phyloP scores from a whole-genome alignment of 805 yeast genomes.

The Nakazawaea molendinolei region DNA sequence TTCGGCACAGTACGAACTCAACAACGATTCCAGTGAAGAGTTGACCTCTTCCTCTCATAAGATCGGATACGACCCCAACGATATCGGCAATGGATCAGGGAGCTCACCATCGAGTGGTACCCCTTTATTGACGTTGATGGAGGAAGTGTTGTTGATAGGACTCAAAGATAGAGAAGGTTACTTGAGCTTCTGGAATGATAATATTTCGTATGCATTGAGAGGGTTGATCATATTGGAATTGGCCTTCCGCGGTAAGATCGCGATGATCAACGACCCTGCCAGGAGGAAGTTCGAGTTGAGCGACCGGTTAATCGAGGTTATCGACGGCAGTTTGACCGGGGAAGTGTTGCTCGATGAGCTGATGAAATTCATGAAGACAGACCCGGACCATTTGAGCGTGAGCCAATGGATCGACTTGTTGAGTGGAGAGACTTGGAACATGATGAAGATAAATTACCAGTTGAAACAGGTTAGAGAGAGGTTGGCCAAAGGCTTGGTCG shows the following conservation, averaged over 20 bases:
- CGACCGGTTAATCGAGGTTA: slow-evolving; percentile 82
- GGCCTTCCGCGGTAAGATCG: slow-evolving; percentile 84
- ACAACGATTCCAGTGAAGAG: slow-evolving; percentile 20
- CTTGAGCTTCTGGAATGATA: slow-evolving; percentile 96
- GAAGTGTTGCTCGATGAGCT: slow-evolving; percentile 95
- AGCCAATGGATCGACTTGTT: slow-evolving; percentile 90
- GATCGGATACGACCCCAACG: slow-evolving; percentile 78
- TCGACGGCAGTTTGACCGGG: slow-evolving; percentile 84
- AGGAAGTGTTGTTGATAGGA: slow-evolving; percentile 90
- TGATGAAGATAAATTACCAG: slow-evolving; percentile 90
- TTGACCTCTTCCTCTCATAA: slow-evolving; percentile 39
- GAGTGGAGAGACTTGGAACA: slow-evolving; percentile 96
- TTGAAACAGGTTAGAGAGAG: slow-evolving; percentile 96
- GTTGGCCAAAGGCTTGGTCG: slow-evolving; percentile 92
- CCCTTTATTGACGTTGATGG: slow-evolving; percentile 89
- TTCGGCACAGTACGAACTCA: slow-evolving; percentile 2
- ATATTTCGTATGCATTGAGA: slow-evolving; percentile 90
- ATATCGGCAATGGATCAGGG: slow-evolving; percentile 24
- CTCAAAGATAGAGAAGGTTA: slow-evolving; percentile 95
- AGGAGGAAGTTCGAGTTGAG: slow-evolving; percentile 82
- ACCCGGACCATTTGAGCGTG: slow-evolving; percentile 71
- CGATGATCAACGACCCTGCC: slow-evolving; percentile 87
- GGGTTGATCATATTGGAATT: slow-evolving; percentile 91
- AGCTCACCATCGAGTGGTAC: slow-evolving; percentile 22
- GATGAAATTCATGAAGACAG: slow-evolving; percentile 78